Base-by-base conservation (phyloP, 164 flowering plant genomes). In the Vitis amurensis region DNA sequence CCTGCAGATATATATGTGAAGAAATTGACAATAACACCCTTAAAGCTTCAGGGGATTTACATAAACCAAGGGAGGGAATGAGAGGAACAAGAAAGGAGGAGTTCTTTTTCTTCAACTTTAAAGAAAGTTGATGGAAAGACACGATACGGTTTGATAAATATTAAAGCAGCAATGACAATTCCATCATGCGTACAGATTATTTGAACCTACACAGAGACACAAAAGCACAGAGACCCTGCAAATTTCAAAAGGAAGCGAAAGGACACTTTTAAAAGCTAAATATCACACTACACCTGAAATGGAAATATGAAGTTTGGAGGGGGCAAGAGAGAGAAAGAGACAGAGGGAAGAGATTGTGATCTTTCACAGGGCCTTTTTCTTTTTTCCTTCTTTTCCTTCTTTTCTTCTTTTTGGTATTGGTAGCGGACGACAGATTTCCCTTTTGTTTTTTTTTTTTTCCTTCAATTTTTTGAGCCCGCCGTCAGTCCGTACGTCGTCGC, bases 401-500 rank as follows among this genome's bases (percentile, higher is more conserved):
- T 3, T 37, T 37, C 44, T 37, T 37, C 44, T 37, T 37, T 37
- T 37, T 37, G 44, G 44, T 0, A 6, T 37, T 37, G 7, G 44
- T 37, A 4, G 44, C 44, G 44, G 5, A 37, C 7, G 44, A 0
- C 44, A 37, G 44, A 37, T 37, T 37, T 4, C 44, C 4, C 44
- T 37, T 37, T 37, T 37, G 6, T 59, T 15, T 59, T 70, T 63
- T 44, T 8, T 8, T 19, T 63, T 17, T 61, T 17, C 12, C 16
- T 29, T 30, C 27, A 23, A 23, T 60, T 60, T 60, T 62, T 2
- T 11, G 10, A 23, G 6, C 9, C 10, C 44, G 9, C 16, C 14
- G 37, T 61, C 64, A 61, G 29, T 11, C 56, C 9, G 17, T 48
- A 65, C 77, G 80, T 9, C 84, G 83, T 44, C 87, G 81, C 50